A percentile compares a stretch with the other conserved stretches of the same genome.
Evolutionary conservation across 2,329 filamentous ascomycete genomes (phyloP).

Genomic region (Paecilomyces sp.): DNA sequence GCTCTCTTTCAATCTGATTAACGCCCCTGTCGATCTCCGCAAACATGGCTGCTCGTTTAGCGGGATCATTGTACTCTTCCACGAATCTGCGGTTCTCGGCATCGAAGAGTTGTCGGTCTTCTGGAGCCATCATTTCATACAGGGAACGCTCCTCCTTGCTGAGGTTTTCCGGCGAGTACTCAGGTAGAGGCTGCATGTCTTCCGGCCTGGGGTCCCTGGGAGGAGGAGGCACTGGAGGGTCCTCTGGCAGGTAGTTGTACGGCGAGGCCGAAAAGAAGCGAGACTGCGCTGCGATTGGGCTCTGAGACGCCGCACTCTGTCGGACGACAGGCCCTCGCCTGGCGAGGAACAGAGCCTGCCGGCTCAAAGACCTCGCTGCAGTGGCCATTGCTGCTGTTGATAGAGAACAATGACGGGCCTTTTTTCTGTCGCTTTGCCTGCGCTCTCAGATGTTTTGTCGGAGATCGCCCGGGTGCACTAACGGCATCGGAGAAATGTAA

Average conservation of each 20-base stretch:
- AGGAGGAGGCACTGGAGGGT: constrained; percentile 21
- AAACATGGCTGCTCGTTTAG: constrained; percentile 19
- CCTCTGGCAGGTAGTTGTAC: constrained; percentile 24
- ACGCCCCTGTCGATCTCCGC: constrained; percentile 26
- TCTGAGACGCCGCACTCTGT: constrained; percentile 4
- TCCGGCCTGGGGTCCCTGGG: constrained; percentile 20
- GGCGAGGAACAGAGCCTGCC: constrained; percentile 23
- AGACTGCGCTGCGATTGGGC: constrained; percentile 10
- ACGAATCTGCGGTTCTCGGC: constrained; percentile 27
- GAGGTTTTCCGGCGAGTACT: constrained; percentile 30
- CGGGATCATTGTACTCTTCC: constrained; percentile 29
- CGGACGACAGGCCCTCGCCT: constrained; percentile 18
- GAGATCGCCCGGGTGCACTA: background rate
- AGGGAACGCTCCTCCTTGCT: constrained; percentile 26
- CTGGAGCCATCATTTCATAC: constrained; percentile 32
- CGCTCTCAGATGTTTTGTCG: background rate
- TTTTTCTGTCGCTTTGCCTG: constrained; percentile 1
- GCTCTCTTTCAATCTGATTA: constrained; percentile 23
- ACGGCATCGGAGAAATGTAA: background rate
- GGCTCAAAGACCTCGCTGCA: constrained; percentile 30
- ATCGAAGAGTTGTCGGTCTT: constrained; percentile 29
- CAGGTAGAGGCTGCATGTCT: constrained; percentile 22
- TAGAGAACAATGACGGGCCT: background rate
- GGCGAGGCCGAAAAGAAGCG: constrained; percentile 30
- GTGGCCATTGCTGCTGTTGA: constrained; percentile 29